phyloP scores from a whole-genome alignment of 2,329 filamentous ascomycete species.

The Cladosporium velox region DNA sequence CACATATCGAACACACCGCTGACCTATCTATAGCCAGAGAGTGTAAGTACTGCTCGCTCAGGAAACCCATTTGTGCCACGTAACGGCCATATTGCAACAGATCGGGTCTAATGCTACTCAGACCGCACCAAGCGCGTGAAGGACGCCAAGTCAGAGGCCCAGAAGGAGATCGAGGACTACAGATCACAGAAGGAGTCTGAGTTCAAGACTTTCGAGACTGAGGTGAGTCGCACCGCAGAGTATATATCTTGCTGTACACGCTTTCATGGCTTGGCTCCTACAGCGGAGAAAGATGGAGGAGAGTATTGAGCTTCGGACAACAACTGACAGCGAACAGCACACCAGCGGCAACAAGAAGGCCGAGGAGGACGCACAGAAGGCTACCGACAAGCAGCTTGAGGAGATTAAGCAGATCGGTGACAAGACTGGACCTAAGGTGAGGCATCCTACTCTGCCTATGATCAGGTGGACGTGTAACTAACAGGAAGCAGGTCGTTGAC shows the following conservation, averaged over 20 bases:
- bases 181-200: slow-evolving; percentile 86
- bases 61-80: neutral
- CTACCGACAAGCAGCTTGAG: slow-evolving; percentile 77
- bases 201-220: slow-evolving; percentile 89
- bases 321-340: slow-evolving; percentile 61
- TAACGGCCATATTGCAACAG: neutral
- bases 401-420: slow-evolving; percentile 79
- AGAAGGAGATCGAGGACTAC: slow-evolving; percentile 97
- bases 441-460: neutral
- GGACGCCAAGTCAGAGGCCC: slow-evolving; percentile 92
- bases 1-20: slow-evolving; percentile 4
- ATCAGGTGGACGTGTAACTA: neutral
- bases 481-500: slow-evolving; percentile 62
- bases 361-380: slow-evolving; percentile 72
- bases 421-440: slow-evolving; percentile 67
- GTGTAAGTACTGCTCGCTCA: slow-evolving; percentile 61
- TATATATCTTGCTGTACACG: neutral
- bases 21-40: slow-evolving; percentile 66
- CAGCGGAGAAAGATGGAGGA: neutral
- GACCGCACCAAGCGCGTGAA: slow-evolving; percentile 96
- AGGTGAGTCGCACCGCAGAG: slow-evolving; percentile 50
- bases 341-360: slow-evolving; percentile 81
- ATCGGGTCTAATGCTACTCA: slow-evolving; percentile 40
- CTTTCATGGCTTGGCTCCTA: neutral
- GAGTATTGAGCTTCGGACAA: neutral